Evolutionary conservation across 1,139 yeast genomes (phyloP), one percentile per base, ranked within the genome.

Genomic region (Candida dubliniensis): DNA sequence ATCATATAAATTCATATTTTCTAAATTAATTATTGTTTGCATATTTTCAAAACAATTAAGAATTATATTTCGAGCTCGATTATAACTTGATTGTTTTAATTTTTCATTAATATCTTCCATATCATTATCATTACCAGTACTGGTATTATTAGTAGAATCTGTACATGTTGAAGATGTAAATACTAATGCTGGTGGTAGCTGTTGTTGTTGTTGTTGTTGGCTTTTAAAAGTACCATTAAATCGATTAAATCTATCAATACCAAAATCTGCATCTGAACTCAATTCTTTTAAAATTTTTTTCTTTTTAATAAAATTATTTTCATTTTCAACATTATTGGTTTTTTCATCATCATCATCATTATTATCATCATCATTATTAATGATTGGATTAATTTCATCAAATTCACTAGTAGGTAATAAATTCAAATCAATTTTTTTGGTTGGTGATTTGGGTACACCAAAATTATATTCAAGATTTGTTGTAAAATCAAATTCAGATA

Each of bases 181-280:
- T 18, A 18, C 23, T 18, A 18, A 18, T 18, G 23, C 23, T 10
- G 76, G 67, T 3, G 68, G 69, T n/a, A n/a, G n/a, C n/a, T n/a
- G n/a, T n/a, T n/a, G n/a, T n/a, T n/a, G n/a, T n/a, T n/a, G n/a
- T n/a, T n/a, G n/a, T 32, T 63, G 57, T 23, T 59, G 58, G 39
- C 57, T 58, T 4, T 54, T 32, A 61, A 53, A 7, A 70, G 61
- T 47, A 29, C 58, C 61, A 44, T 59, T 64, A 53, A 67, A 74
- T 24, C 79, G 56, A 47, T 74, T 72, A 51, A 74, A 74, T 37
- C 61, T 61, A 47, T 74, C 79, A 34, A 74, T 73, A 1, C 79
- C 78, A 50, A 74, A 74, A 52, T 73, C 78, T 2, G 75, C 67
- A 14, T 74, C 79, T 2, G 77, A 71, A 41, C 75, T 72, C 10